A percentile compares a stretch with the other conserved stretches of the same genome.
Conservation (phyloP, 2,329 filamentous ascomycete species). For the Alternaria consortialis region DNA sequence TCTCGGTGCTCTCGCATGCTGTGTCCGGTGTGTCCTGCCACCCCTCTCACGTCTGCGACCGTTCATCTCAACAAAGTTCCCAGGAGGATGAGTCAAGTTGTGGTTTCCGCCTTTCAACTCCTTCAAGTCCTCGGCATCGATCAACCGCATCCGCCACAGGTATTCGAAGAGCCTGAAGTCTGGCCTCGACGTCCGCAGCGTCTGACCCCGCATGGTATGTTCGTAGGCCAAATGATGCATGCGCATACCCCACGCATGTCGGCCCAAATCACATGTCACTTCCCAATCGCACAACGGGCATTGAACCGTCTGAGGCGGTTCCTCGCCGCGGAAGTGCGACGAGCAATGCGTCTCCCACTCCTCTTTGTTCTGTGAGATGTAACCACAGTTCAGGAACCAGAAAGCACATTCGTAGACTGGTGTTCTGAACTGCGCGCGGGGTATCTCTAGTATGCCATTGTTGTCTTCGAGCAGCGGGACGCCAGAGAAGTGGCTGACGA, state of each 20-base stretch:
- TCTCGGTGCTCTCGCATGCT: conserved; percentile 22
- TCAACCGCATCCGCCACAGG: conserved; percentile 44
- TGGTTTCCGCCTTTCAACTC: conserved; percentile 45
- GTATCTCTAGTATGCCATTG: conserved; percentile 40
- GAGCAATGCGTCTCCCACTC: conserved; percentile 46
- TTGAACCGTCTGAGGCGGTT: conserved; percentile 39
- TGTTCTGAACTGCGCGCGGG: conserved; percentile 5
- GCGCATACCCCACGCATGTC: conserved; percentile 32
- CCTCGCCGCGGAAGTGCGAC: conserved; percentile 45
- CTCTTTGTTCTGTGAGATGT: conserved; percentile 27
- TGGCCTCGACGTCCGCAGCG: conserved; percentile 33
- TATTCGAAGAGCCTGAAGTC: conserved; percentile 43
- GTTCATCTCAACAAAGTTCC: conserved; percentile 34
- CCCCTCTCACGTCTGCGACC: conserved; percentile 14
- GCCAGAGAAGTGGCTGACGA: conserved; percentile 33
- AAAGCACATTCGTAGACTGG: conserved; percentile 46
- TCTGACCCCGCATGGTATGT: conserved; percentile 37
- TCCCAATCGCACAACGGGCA: conserved; percentile 48
- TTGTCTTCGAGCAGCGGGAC: conserved; percentile 37
- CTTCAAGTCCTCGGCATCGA: conserved; percentile 44
- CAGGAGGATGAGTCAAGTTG: conserved; percentile 27
- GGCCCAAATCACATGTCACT: conserved; percentile 21
- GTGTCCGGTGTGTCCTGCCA: conserved; percentile 17
- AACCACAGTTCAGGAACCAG: conserved; percentile 45
- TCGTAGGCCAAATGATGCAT: conserved; percentile 42